Evolutionary conservation across 129 eudicot species (phyloP), one percentile per base, ranked within the genome.

Genomic region (Lactuca saligna): DNA sequence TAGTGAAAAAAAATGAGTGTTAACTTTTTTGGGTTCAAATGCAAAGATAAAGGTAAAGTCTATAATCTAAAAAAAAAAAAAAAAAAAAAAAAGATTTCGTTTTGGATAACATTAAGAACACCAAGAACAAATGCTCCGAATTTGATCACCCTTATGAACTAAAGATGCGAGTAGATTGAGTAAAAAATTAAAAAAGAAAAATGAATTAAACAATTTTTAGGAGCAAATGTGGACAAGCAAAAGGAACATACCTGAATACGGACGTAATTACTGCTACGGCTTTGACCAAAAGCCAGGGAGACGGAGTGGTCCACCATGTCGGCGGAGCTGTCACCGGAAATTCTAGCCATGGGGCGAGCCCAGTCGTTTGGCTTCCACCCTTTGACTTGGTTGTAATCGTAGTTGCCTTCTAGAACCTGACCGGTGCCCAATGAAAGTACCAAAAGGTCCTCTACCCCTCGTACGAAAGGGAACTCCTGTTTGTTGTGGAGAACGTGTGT

Each of bases 281-380:
- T 66, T 57, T 83, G 92, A 17, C 96, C 93, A 57, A 89, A 89
- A 4, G 93, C 92, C 76, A 83, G 68, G 7, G 92, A 81, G 39
- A 89, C 83, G 17, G 96, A 78, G 57, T 88, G 87, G 83, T 88
- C 96, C 57, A 91, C 95, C 88, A 91, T 70, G 73, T 91, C 98
- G 9, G 91, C 85, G 39, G 88, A 79, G 65, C 86, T 80, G 48
- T 91, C 98, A n/a, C 95, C 90, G 20, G 94, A 75, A 17, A 91
- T 86, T 16, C 91, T 66, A 17, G 94, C 95, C 84, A 91, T 10
- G 42, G 98, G 98, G 37, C 88, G 81, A 61, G 86, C 90, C 98
- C 98, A 93, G 49, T 93, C 88, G 66, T 85, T 81, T 1, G 85
- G 83, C 79, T 79, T 86, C 98, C 98, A 88, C 16, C 79, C 71